Conservation (phyloP, 2,329 filamentous ascomycete genomes). For the Penicillium hesseltinei region DNA sequence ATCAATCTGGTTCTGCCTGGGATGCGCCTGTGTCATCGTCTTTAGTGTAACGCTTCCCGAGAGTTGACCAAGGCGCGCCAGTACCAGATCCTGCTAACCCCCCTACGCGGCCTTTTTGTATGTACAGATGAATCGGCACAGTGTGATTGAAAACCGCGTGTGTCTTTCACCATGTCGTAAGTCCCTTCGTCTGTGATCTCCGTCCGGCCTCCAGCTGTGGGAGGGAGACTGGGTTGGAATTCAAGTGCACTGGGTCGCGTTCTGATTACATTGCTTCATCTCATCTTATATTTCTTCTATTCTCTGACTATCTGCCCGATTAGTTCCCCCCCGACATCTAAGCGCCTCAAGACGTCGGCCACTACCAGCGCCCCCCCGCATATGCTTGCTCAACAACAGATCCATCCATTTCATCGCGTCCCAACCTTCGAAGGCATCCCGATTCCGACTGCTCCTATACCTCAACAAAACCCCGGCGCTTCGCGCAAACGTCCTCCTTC, state of each 20-base stretch:
- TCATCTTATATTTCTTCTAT: slow-evolving; percentile 6
- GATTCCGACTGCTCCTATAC: slow-evolving; percentile 38
- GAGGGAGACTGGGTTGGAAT: slow-evolving; percentile 23
- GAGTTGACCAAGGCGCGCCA: slow-evolving; percentile 32
- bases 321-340: slow-evolving; percentile 44
- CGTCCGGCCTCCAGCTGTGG: slow-evolving; percentile 17
- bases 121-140: slow-evolving; percentile 40
- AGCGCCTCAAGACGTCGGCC: slow-evolving; percentile 43
- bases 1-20: slow-evolving; percentile 30
- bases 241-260: slow-evolving; percentile 14
- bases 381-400: slow-evolving; percentile 40
- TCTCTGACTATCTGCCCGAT: slow-evolving; percentile 7
- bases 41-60: slow-evolving; percentile 38
- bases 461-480: slow-evolving; percentile 29
- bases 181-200: slow-evolving; percentile 33
- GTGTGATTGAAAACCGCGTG: slow-evolving; percentile 35
- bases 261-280: slow-evolving; percentile 5
- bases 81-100: slow-evolving; percentile 37
- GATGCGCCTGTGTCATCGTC: slow-evolving; percentile 40
- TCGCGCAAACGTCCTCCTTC: slow-evolving; percentile 48
- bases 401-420: slow-evolving; percentile 36
- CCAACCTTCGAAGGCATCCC: slow-evolving; percentile 40
- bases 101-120: slow-evolving; percentile 33
- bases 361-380: slow-evolving; percentile 37
- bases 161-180: slow-evolving; percentile 44